Base-by-base conservation (phyloP, 768 basidiomycete genomes). In the Hypholoma fasciculare region DNA sequence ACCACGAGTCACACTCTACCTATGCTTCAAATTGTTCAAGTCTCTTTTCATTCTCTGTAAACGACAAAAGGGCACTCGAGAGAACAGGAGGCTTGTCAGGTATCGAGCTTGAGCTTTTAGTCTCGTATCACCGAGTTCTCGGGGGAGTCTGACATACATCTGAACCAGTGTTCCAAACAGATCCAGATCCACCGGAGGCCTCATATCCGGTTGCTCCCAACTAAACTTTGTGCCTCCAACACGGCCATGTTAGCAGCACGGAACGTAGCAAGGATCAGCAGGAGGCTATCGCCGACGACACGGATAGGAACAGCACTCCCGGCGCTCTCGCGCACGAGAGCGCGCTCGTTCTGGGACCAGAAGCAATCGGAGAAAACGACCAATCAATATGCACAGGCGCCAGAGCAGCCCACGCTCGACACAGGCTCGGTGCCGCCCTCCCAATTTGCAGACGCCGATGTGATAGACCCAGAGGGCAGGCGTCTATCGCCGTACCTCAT, bases 401-500 rank as follows among this genome's bases (percentile, higher is more conserved):
- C 13, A 42, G 26, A 43, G 20, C n/a, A 46, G 17, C 8, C 8
- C 27, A 20, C 19, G 43, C 40, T 43, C 7, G 40, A 34, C 30
- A 34, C 30, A 9, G 30, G 30, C 30, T 6, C 30, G 30, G 30
- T 34, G 30, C 30, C 30, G 30, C 38, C 20, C 1, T 14, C 39
- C 27, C 14, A 4, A 7, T 20, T 37, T 38, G 43, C 17, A 12
- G 13, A 34, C 12, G 11, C 12, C 16, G 40, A 46, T n/a, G 30
- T n/a, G 19, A 6, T 53, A 3, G 16, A 44, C 1, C 43, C 42
- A n/a, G 44, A 43, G 30, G 23, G 48, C 48, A 27, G 48, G 27
- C 11, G 16, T 27, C 14, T 54, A 36, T 61, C 71, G 1, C 67
- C 71, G 13, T 37, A 70, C n/a, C 63, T 73, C 20, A 65, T 68